Evolutionary conservation across 495 filamentous ascomycete species (phyloP).

Genomic region (Halenospora varia): DNA sequence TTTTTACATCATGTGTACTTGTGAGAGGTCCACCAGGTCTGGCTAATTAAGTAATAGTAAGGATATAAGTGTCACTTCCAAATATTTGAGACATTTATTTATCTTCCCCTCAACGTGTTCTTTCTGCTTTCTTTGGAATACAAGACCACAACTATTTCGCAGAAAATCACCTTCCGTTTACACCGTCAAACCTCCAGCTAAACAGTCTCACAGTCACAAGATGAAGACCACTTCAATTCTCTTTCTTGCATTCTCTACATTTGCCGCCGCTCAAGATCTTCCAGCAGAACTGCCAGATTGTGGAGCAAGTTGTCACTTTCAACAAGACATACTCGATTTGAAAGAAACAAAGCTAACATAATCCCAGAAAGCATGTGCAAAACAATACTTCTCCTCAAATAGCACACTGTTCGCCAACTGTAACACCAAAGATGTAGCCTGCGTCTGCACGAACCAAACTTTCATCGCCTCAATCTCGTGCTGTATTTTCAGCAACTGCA

Average conservation of each 20-base stretch:
- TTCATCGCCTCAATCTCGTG: not conserved
- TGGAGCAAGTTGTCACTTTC: not conserved
- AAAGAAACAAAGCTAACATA: not conserved
- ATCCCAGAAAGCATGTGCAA: not conserved
- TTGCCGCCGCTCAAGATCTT: not conserved
- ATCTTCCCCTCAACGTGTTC: not conserved
- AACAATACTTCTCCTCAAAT: not conserved
- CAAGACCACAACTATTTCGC: not conserved
- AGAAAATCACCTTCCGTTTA: not conserved
- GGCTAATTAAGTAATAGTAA: not conserved
- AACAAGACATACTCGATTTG: not conserved
- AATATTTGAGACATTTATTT: not conserved
- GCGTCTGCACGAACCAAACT: not conserved
- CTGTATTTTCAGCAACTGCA: not conserved
- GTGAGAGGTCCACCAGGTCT: not conserved
- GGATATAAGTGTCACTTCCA: not conserved
- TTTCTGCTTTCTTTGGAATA: not conserved
- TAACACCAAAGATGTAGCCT: not conserved
- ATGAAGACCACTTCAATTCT: not conserved
- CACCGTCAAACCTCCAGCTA: not conserved
- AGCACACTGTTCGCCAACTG: not conserved
- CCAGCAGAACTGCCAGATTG: not conserved
- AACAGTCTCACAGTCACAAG: not conserved
- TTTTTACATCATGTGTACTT: not conserved
- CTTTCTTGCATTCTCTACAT: not conserved